These are phyloP conservation scores for Capsicum chinense DNA, from an alignment of 257 asterid genomes.

Conservation along the genomic window DNA sequence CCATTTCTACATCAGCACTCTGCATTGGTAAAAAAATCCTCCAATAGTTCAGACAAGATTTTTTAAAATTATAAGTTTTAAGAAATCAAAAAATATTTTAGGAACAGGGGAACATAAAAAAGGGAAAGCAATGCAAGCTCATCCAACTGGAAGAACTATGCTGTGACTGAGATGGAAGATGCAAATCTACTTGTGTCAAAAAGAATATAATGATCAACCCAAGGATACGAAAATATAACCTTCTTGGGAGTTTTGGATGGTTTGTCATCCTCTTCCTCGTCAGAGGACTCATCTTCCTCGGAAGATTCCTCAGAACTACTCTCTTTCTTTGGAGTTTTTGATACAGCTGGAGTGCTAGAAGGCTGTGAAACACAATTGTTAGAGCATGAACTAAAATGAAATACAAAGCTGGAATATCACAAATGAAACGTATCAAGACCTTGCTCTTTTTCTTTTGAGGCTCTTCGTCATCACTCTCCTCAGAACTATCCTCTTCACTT, in stretches of 20 bases:
- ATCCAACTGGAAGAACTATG: neutral
- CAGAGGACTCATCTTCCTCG: constrained; percentile 58
- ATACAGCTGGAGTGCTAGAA: neutral
- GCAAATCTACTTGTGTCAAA: neutral
- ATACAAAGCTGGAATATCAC: constrained; percentile 1
- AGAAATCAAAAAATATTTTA: neutral
- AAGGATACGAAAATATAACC: neutral
- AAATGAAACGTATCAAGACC: constrained; percentile 35
- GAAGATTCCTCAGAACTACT: constrained; percentile 57
- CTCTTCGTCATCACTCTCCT: constrained; percentile 56
- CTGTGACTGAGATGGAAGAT: neutral
- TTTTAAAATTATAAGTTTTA: neutral
- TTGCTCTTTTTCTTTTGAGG: constrained; percentile 57
- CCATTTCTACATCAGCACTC: constrained; percentile 65
- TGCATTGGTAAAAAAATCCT: constrained; percentile 31
- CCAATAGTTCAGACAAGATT: neutral
- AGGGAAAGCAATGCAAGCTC: neutral
- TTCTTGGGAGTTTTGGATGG: constrained; percentile 52
- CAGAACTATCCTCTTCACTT: constrained; percentile 49
- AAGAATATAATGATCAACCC: neutral
- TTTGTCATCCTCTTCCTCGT: constrained; percentile 58
- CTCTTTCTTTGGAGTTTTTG: constrained; percentile 31
- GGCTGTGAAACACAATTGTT: neutral
- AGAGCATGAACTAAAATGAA: neutral
- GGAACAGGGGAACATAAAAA: neutral